Conservation (phyloP, 2,329 filamentous ascomycete genomes). For the Allantophomopsis cytisporea region DNA sequence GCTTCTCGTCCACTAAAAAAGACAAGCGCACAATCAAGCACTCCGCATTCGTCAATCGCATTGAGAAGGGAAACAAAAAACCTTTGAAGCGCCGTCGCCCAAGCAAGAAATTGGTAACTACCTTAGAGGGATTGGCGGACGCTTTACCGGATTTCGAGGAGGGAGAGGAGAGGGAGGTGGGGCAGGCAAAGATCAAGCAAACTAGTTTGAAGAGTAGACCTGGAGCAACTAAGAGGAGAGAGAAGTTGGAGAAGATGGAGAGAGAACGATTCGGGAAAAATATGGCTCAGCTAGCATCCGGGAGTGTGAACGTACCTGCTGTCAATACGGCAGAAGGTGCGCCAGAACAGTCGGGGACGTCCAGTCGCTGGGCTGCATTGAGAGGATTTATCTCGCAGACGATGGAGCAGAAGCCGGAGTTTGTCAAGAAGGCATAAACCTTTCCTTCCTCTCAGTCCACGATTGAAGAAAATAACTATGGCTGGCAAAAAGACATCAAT, state of each 20-base stretch:
- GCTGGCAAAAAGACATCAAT: no score
- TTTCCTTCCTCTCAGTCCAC: neutral
- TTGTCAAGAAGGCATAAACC: conserved; percentile 21
- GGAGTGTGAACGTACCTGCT: neutral
- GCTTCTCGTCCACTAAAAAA: conserved; percentile 61
- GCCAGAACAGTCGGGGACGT: conserved; percentile 21
- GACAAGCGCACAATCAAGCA: conserved; percentile 78
- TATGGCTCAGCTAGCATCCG: conserved; percentile 52
- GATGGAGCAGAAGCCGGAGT: conserved; percentile 79
- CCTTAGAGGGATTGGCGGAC: conserved; percentile 63
- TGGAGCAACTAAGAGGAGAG: conserved; percentile 74
- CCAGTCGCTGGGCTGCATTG: conserved; percentile 66
- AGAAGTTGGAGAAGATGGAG: conserved; percentile 66
- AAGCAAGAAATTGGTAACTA: conserved; percentile 65
- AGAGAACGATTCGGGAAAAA: conserved; percentile 74
- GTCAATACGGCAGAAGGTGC: conserved; percentile 1
- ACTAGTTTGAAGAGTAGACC: conserved; percentile 62
- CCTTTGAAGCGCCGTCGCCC: conserved; percentile 52
- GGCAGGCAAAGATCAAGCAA: conserved; percentile 49
- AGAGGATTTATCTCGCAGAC: conserved; percentile 74
- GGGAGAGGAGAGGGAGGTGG: conserved; percentile 25
- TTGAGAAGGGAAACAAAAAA: conserved; percentile 46
- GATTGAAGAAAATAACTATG: no score
- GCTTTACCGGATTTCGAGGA: conserved; percentile 52
- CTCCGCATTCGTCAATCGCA: conserved; percentile 63